These are phyloP conservation scores for Myxozyma melibiosi DNA, from an alignment of 805 yeast species.

Conservation along the genomic window DNA sequence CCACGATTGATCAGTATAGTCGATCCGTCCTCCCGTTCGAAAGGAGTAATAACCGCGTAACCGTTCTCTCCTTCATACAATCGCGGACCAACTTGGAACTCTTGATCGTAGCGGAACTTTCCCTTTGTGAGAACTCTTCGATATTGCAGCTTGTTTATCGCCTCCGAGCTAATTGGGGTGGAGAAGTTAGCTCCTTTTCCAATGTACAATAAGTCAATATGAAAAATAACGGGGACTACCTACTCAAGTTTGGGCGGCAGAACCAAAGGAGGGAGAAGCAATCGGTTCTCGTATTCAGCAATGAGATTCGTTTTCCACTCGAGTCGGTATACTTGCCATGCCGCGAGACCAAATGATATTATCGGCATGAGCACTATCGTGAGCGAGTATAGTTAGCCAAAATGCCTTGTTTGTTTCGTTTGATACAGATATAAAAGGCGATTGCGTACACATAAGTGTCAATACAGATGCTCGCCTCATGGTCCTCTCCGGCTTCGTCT, in stretches of 20 bases:
- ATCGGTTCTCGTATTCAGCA: constrained; percentile 77
- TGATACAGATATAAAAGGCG: no score
- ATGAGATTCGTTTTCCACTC: constrained; percentile 87
- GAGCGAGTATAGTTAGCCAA: neutral
- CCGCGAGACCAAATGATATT: constrained; percentile 79
- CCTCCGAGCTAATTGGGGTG: constrained; percentile 63
- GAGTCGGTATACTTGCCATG: constrained; percentile 88
- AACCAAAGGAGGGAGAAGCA: constrained; percentile 71
- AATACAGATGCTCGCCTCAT: constrained; percentile 8
- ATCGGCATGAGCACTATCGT: constrained; percentile 71
- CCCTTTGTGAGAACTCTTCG: constrained; percentile 79
- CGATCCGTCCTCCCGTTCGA: constrained; percentile 74
- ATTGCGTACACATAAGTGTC: constrained; percentile 20
- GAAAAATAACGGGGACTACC: neutral
- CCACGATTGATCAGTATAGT: constrained; percentile 87
- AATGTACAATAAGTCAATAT: neutral
- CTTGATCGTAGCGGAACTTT: constrained; percentile 77
- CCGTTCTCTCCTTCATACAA: constrained; percentile 73
- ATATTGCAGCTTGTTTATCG: constrained; percentile 74
- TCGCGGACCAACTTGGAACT: constrained; percentile 91
- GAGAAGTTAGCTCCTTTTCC: constrained; percentile 33
- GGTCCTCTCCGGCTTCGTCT: constrained; percentile 44
- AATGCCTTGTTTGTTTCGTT: no score
- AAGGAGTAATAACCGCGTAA: constrained; percentile 78
- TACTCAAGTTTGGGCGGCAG: constrained; percentile 53